Base-by-base conservation (phyloP, 2,329 filamentous ascomycete species). In the Colletotrichum sp. region DNA sequence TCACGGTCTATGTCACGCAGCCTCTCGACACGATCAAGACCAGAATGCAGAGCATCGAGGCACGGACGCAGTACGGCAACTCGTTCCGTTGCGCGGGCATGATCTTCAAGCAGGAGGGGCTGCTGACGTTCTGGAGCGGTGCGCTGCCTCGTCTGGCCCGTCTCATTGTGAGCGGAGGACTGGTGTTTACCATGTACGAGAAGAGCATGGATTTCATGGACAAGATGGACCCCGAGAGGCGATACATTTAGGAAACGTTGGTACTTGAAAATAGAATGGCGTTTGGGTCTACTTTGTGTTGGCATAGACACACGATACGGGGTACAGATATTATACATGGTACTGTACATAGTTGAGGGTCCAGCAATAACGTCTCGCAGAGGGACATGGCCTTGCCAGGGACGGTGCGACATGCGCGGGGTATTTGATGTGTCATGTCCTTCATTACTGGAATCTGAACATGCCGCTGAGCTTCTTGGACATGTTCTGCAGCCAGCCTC, bases 101-200 rank as follows among this genome's bases (percentile, higher is more conserved):
- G 81, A 98, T 99, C 78, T 94, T 97, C 84, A 94, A 92, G 85
- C 92, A 98, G 69, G 97, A 99, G 85, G 96, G 97, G 3, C 71
- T 98, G 14, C 83, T 96, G 55, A 98, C 96, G 1, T 94, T 98
- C 78, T 99, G 97, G 97, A 96, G 95, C 79, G 97, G 97, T 30
- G 96, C 97, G 26, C 82, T 98, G 79, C 97, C 97, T 2, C 89
- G 97, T 69, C 85, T 99, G 80, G 96, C 92, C 28, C 89, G 97
- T 73, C 84, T 99, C 79, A 94, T 98, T 56, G 85, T 98, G 84
- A 98, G 96, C 81, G 97, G 97, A 71, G 97, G 97, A 21, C 98
- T 99, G 81, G 97, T 99, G 55, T 99, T 99, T 82, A 97, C 97
- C 26, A 97, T 98, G 93, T 97, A 98, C 83, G 96, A 98, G 87